Base-by-base conservation (phyloP, 2,329 filamentous ascomycete species). In the Penicillium sp. region DNA sequence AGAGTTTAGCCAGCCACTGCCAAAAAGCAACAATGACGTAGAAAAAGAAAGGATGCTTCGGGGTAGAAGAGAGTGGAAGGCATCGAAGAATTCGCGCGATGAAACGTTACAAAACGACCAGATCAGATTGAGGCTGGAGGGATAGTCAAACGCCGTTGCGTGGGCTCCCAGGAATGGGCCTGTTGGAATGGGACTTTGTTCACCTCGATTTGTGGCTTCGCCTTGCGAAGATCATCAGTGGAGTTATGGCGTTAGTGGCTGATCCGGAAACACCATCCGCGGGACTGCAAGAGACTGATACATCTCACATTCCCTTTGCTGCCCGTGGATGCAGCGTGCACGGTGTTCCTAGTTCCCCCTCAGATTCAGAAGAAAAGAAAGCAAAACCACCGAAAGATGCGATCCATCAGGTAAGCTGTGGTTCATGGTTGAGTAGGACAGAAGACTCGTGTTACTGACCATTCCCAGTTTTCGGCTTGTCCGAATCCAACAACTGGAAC, bases 251-350 rank as follows among this genome's bases (percentile, higher is more conserved):
- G 43, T 61, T 59, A 56, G 60, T 65, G 60, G 65, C 56, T 54
- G 59, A 64, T 61, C 55, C 59, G 62, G 53, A 49, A 58, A 43
- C 8, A 11, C 24, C 29, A 59, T 55, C 57, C 48, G 45, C 41
- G 47, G 52, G 29, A 33, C 55, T 51, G 45, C 44, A 49, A 35
- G 46, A 57, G 55, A 45, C 53, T 60, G 67, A 69, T 64, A 41
- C 39, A 67, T 66, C 66, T 68, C 67, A 69, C 64, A 69, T 68
- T 68, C 62, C 52, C 57, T 37, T 46, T 53, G 13, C 29, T 33
- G 44, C n/a, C 39, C 45, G 45, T 26, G 43, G 46, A 39, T 48
- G 47, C 50, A 54, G 47, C 26, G 19, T 56, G 51, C 55, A 57
- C 16, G 31, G 48, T 50, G 33, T 19, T 48, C 14, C 13, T 22